phyloP scores from a whole-genome alignment of 441 rosid genomes.

The Arabidopsis lyrata region DNA sequence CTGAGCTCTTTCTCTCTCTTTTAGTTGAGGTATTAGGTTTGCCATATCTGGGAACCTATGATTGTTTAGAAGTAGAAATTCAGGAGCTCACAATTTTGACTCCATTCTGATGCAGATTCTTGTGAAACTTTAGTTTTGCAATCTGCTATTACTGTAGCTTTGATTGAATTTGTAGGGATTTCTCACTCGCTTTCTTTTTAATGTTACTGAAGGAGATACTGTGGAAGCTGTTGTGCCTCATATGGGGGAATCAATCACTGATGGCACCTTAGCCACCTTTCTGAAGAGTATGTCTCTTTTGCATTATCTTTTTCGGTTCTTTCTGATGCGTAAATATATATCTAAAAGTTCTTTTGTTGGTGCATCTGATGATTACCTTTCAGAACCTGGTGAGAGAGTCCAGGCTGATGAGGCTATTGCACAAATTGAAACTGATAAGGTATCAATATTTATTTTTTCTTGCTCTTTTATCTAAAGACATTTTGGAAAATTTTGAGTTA shows the following conservation, averaged over 20 bases:
- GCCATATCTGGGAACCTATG: slow-evolving; percentile 7
- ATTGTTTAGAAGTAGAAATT: neutral
- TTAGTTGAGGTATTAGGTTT: slow-evolving; percentile 1
- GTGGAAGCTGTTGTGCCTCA: slow-evolving; percentile 91
- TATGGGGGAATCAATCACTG: slow-evolving; percentile 98
- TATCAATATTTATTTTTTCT: slow-evolving; percentile 31
- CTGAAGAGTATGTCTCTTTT: slow-evolving; percentile 70
- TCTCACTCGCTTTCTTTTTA: slow-evolving; percentile 26
- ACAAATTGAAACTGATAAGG: slow-evolving; percentile 98
- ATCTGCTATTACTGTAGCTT: neutral
- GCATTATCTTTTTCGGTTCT: slow-evolving; percentile 19
- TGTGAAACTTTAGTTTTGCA: slow-evolving; percentile 2
- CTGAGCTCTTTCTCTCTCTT: slow-evolving; percentile 8
- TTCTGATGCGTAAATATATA: slow-evolving; percentile 1
- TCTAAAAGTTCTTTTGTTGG: slow-evolving; percentile 24
- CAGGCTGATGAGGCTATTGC: slow-evolving; percentile 94
- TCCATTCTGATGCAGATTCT: slow-evolving; percentile 5
- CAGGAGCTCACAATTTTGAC: neutral
- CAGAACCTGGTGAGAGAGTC: slow-evolving; percentile 96
- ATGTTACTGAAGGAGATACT: slow-evolving; percentile 63
- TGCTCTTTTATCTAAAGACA: neutral
- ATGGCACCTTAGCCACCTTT: slow-evolving; percentile 89
- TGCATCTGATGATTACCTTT: slow-evolving; percentile 39
- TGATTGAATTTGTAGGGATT: neutral
- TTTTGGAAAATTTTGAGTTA: neutral